Conservation (phyloP, 257 asterid genomes). For the Verbena officinalis region DNA sequence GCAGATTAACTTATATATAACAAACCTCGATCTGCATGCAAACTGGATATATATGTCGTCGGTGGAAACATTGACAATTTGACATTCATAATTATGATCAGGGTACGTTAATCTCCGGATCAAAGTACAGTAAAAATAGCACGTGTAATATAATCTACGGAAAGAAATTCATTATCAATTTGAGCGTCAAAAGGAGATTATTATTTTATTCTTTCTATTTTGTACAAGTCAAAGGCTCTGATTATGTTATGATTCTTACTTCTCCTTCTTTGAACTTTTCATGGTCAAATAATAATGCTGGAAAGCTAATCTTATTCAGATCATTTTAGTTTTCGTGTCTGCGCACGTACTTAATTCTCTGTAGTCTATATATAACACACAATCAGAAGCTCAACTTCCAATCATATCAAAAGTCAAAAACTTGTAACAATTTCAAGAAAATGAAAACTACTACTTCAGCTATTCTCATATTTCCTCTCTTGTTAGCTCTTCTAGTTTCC, state of each 20-base stretch:
- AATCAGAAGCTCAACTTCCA: neutral
- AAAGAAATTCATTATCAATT: neutral
- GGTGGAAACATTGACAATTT: too few relatives aligned
- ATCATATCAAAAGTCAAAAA: conserved; percentile 5
- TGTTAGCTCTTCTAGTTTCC: conserved; percentile 27
- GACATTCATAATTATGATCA: too few relatives aligned
- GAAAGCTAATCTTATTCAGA: neutral
- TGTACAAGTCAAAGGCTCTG: too few relatives aligned
- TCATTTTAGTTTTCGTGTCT: conserved; percentile 2
- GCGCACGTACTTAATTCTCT: neutral
- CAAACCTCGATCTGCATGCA: too few relatives aligned
- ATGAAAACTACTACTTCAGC: conserved; percentile 33
- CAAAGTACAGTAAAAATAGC: too few relatives aligned
- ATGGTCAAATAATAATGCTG: conserved; percentile 34
- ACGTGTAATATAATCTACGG: too few relatives aligned
- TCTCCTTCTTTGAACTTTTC: conserved; percentile 31
- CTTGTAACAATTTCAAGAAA: neutral
- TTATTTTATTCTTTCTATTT: too few relatives aligned
- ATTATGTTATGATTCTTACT: conserved; percentile 6
- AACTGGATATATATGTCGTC: too few relatives aligned
- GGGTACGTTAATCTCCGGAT: too few relatives aligned
- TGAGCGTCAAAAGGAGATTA: conserved; percentile 26
- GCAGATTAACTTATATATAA: too few relatives aligned
- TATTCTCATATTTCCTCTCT: conserved; percentile 25
- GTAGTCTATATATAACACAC: conserved; percentile 35